Base-by-base conservation (phyloP, 257 asterid species). In the Solanum gandarillasii region DNA sequence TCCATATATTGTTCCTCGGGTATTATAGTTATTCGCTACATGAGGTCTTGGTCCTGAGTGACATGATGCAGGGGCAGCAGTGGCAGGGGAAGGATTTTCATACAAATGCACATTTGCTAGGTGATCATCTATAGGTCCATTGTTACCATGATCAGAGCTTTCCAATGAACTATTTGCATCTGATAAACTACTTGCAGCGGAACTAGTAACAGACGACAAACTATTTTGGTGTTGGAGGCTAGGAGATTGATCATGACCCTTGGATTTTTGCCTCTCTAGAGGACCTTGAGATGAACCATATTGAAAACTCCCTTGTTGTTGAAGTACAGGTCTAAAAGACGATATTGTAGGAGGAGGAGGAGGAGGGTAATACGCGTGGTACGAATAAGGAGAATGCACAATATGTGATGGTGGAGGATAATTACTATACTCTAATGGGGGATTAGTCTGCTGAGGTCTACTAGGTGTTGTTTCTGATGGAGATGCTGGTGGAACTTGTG, bases 1-100 rank as follows among this genome's bases (percentile, higher is more conserved):
- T 52, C 90, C 94, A 70, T 91, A 91, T 52, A 76, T 16, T 67
- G 86, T 38, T 87, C 94, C 94, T 1, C 89, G 86, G 36, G 88
- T 92, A 78, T 89, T 72, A 85, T 81, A 86, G 23, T 89, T 91
- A 85, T 87, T 75, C 75, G 89, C 89, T 88, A 46, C 43, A 29
- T 68, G 75, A 6, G 94, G 95, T 78, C 90, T 89, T 7, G 94
- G 94, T 70, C 96, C 98, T 0, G 98, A 93, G 87, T 93, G 94
- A 88, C 85, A 94, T 65, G 90, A 91, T 58, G 88, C 88, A 88
- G 93, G 94, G 72, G 93, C 92, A 6, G 92, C 92, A 7, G 92
- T 89, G 75, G 94, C 92, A 85, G 94, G 84, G 13, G 95, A 84
- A 18, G 89, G 91, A 87, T 48, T 39, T 46, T 90, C 93, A 27